These are phyloP conservation scores for Acer yangbiense DNA, from an alignment of 345 rosid species.

Conservation along the genomic window DNA sequence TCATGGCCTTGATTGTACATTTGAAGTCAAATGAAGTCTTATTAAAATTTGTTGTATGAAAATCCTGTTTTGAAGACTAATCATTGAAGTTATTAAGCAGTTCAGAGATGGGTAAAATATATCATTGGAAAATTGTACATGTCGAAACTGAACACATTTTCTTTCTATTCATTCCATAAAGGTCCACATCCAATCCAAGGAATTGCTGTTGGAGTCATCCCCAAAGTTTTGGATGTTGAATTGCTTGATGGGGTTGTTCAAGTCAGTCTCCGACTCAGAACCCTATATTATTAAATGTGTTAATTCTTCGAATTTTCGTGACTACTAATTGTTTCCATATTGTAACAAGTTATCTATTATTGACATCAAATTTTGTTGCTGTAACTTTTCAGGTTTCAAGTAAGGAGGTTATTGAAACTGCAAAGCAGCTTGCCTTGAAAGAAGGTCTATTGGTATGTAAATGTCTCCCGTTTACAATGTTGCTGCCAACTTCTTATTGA, in stretches of 20 bases:
- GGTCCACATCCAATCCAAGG: conserved; percentile 61
- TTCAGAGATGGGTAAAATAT: neutral
- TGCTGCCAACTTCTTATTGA: no score
- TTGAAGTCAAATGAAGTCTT: no score
- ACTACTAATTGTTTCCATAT: no score
- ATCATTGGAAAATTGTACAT: neutral
- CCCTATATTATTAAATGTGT: neutral
- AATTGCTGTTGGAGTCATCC: conserved; percentile 60
- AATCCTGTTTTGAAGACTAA: no score
- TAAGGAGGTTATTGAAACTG: conserved; percentile 49
- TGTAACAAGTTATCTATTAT: no score
- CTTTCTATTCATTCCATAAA: conserved; percentile 5
- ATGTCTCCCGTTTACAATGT: no score
- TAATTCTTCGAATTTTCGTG: neutral
- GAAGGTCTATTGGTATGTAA: conserved; percentile 48
- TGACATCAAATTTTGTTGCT: neutral
- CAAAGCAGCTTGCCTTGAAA: conserved; percentile 48
- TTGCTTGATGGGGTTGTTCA: conserved; percentile 48
- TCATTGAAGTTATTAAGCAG: neutral
- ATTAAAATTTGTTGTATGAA: no score
- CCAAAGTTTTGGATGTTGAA: conserved; percentile 39
- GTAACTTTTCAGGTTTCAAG: conserved; percentile 38
- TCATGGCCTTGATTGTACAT: no score
- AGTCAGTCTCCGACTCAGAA: conserved; percentile 21
- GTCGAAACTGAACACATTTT: neutral